Conservation (phyloP, 306 rosid genomes). For the Astragalus glycyphyllos region DNA sequence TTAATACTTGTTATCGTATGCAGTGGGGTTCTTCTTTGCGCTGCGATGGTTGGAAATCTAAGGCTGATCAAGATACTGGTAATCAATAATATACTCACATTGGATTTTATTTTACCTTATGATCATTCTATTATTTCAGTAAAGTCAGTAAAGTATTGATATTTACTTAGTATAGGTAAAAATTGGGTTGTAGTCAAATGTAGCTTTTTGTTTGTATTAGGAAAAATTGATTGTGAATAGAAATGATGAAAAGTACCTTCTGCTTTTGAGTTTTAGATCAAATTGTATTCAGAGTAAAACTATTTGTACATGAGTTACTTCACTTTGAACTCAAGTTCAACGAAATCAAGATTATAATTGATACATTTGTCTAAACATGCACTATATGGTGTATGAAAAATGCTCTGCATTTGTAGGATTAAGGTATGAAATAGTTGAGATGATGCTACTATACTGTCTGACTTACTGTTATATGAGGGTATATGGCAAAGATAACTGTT, state of each 20-base stretch:
- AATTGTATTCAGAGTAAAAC: neutral
- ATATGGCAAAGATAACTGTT: neutral
- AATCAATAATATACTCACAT: neutral
- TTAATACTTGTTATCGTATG: constrained; percentile 91
- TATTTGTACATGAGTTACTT: neutral
- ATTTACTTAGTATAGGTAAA: too few relatives aligned
- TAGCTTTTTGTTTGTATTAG: too few relatives aligned
- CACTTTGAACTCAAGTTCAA: neutral
- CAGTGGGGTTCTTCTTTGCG: constrained; percentile 90
- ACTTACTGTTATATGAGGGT: neutral
- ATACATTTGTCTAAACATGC: neutral
- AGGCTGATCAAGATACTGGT: constrained; percentile 94
- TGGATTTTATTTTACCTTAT: too few relatives aligned
- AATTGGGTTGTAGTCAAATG: too few relatives aligned
- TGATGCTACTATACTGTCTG: too few relatives aligned
- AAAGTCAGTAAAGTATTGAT: too few relatives aligned
- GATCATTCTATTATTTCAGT: too few relatives aligned
- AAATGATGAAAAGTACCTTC: neutral
- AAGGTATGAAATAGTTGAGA: constrained; percentile 3
- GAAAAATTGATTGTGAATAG: neutral
- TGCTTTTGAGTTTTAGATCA: neutral
- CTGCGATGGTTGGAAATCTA: constrained; percentile 93
- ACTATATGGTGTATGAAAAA: constrained; percentile 4
- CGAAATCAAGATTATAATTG: neutral
- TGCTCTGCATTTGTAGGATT: constrained; percentile 24